phyloP scores from a whole-genome alignment of 75 land plant genomes.

The Cupressus sempervirens region DNA sequence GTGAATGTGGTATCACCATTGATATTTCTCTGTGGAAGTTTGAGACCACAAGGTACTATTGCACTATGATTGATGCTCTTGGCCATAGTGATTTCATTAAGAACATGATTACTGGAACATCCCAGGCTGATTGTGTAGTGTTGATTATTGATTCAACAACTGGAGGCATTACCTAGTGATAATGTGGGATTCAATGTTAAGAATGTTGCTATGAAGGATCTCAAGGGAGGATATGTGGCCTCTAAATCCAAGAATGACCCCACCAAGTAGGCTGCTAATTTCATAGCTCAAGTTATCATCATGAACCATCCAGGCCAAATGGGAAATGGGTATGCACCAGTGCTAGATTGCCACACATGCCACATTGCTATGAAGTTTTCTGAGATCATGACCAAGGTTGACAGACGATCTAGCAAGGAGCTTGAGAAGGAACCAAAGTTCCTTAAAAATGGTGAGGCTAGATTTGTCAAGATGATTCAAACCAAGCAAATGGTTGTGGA shows the following conservation, averaged over 20 bases:
- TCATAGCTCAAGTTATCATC: too few relatives aligned
- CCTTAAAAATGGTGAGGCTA: constrained; percentile 69
- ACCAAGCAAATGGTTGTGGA: constrained; percentile 89
- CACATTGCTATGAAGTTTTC: constrained; percentile 47
- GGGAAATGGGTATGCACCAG: constrained; percentile 53
- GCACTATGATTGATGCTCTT: constrained; percentile 44
- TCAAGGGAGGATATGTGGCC: constrained; percentile 43
- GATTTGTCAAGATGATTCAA: constrained; percentile 65
- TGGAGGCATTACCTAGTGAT: constrained; percentile 44
- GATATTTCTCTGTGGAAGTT: constrained; percentile 36
- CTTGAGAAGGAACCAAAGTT: too few relatives aligned
- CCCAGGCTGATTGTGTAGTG: constrained; percentile 24
- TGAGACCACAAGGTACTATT: constrained; percentile 42
- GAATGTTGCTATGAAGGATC: constrained; percentile 55
- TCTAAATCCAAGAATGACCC: constrained; percentile 55
- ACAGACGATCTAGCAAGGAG: constrained; percentile 43
- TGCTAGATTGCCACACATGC: constrained; percentile 56
- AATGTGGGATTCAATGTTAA: too few relatives aligned
- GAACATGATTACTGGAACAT: constrained; percentile 40
- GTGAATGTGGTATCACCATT: constrained; percentile 41
- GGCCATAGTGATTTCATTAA: constrained; percentile 42
- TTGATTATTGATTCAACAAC: too few relatives aligned
- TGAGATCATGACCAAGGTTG: constrained; percentile 46
- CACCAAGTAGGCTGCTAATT: constrained; percentile 47
- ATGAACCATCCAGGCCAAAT: constrained; percentile 58